Evolutionary conservation across 148 eudicot species (phyloP).

Genomic region (Heliosperma pusillum): DNA sequence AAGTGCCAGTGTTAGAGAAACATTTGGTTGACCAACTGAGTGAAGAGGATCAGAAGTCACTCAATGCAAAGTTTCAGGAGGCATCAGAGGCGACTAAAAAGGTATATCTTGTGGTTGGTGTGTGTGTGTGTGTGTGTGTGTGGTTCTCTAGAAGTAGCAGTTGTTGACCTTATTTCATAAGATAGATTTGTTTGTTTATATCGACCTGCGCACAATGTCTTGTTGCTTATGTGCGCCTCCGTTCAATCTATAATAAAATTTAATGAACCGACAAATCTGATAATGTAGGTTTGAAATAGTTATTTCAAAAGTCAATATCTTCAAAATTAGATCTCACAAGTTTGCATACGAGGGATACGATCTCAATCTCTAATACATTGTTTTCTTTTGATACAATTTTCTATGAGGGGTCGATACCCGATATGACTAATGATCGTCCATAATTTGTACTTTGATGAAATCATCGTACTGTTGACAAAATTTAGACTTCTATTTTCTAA

Average conservation of each 20-base stretch:
- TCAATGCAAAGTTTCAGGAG: constrained; percentile 81
- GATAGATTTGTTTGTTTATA: not conserved
- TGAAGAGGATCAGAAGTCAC: constrained; percentile 80
- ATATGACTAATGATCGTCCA: not conserved
- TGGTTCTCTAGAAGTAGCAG: not conserved
- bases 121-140: not conserved
- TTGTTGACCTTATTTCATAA: not conserved
- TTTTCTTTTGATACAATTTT: not conserved
- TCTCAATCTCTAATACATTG: not conserved
- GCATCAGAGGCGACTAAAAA: constrained; percentile 86
- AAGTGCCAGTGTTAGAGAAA: constrained; percentile 88
- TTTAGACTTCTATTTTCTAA: not conserved
- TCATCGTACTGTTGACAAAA: not conserved
- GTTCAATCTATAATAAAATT: not conserved
- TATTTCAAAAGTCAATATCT: not conserved
- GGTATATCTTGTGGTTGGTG: constrained; percentile 21
- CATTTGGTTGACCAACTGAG: constrained; percentile 87
- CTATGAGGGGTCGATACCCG: not conserved
- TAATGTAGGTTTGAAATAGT: no score
- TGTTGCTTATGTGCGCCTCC: no score
- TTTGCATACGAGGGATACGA: no score
- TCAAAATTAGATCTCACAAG: no score
- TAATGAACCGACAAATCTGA: not conserved
- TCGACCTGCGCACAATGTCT: no score
- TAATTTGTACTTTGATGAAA: not conserved